phyloP scores from a whole-genome alignment of 2,329 filamentous ascomycete genomes.

The Fusarium algeriense region DNA sequence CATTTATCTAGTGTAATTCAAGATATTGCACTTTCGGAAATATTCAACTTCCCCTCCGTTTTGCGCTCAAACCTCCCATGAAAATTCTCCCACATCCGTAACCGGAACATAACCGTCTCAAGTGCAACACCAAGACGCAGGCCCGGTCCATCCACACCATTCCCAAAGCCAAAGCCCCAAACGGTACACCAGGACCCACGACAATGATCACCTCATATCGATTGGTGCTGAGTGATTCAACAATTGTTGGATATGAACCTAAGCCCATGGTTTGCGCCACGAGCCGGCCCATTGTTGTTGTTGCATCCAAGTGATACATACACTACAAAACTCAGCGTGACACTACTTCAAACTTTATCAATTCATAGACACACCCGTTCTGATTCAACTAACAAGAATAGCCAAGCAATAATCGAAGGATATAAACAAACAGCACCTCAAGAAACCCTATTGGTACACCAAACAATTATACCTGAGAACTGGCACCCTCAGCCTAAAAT shows the following conservation, averaged over 20 bases:
- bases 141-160: slow-evolving; percentile 32
- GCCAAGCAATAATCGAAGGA: slow-evolving; percentile 17
- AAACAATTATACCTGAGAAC: background rate
- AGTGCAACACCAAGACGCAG: slow-evolving; percentile 4
- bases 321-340: background rate
- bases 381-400: slow-evolving; percentile 25
- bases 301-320: background rate
- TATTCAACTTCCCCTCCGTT: background rate
- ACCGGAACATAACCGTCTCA: slow-evolving; percentile 20
- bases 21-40: too few species aligned
- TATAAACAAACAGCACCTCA: slow-evolving; percentile 30
- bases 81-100: slow-evolving; percentile 2
- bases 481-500: background rate
- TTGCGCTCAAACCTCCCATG: background rate
- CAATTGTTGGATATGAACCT: background rate
- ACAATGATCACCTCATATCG: slow-evolving; percentile 44
- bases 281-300: background rate
- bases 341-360: background rate
- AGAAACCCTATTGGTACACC: slow-evolving; percentile 12
- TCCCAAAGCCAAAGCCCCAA: slow-evolving; percentile 10
- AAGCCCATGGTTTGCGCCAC: slow-evolving; percentile 6
- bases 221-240: slow-evolving; percentile 34
- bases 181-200: slow-evolving; percentile 30
- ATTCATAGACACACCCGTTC: slow-evolving; percentile 4
- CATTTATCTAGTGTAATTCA: background rate